A percentile compares a stretch with the other conserved stretches of the same genome.
Conservation (phyloP, 495 filamentous ascomycete genomes). For the Talaromyces adpressus region DNA sequence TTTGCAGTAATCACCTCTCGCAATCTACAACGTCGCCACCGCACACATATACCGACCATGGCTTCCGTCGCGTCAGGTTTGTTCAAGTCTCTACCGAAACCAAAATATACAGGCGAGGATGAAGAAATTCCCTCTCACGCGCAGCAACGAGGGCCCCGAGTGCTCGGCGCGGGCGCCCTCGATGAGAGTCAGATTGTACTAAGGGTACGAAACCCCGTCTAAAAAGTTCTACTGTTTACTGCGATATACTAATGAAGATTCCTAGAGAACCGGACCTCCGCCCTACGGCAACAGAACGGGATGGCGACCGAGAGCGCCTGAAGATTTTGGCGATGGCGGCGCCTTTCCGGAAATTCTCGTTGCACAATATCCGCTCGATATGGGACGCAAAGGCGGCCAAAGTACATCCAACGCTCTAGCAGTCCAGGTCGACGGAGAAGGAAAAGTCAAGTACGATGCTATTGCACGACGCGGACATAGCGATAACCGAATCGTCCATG, state of each 20-base stretch:
- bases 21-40: neutral
- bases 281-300: slow-evolving; percentile 75
- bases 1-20: neutral
- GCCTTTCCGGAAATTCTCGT: slow-evolving; percentile 92
- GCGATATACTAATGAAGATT: neutral
- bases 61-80: slow-evolving; percentile 68
- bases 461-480: slow-evolving; percentile 88
- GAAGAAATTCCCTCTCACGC: slow-evolving; percentile 69
- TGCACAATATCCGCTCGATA: slow-evolving; percentile 91
- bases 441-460: slow-evolving; percentile 93
- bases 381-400: slow-evolving; percentile 71
- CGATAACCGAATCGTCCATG: slow-evolving; percentile 78
- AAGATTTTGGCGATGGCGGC: slow-evolving; percentile 95
- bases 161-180: slow-evolving; percentile 68
- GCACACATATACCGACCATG: slow-evolving; percentile 36
- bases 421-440: slow-evolving; percentile 82
- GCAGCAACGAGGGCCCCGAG: slow-evolving; percentile 68
- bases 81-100: slow-evolving; percentile 77
- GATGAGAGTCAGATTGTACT: slow-evolving; percentile 84
- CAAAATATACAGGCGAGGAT: slow-evolving; percentile 79
- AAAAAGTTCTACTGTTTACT: neutral
- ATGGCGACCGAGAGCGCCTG: slow-evolving; percentile 78
- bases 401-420: slow-evolving; percentile 80
- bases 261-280: slow-evolving; percentile 74
- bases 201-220: slow-evolving; percentile 46